phyloP scores from a whole-genome alignment of 495 filamentous ascomycete genomes.

The Annulohypoxylon bovei region DNA sequence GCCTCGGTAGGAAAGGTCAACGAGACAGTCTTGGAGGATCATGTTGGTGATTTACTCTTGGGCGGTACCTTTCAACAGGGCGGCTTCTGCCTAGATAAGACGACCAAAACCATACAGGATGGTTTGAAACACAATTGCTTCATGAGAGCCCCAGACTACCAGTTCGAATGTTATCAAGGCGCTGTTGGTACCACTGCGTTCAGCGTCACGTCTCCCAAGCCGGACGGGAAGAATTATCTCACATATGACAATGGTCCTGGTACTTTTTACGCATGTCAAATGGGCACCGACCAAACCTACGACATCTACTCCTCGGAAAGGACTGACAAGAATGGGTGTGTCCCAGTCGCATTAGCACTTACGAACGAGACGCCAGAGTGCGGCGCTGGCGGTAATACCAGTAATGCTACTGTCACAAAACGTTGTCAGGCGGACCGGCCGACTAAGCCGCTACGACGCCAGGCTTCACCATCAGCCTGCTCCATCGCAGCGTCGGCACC shows the following conservation, averaged over 20 bases:
- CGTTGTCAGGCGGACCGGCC: background rate
- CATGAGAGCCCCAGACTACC: conserved; percentile 40
- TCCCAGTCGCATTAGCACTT: conserved; percentile 37
- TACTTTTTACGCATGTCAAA: conserved; percentile 39
- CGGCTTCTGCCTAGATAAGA: conserved; percentile 43
- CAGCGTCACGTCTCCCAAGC: conserved; percentile 14
- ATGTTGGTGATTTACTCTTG: conserved; percentile 39
- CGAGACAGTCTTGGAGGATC: conserved; percentile 40
- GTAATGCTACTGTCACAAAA: conserved; percentile 8
- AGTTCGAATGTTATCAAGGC: conserved; percentile 45
- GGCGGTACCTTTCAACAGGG: conserved; percentile 45
- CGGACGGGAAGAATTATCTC: conserved; percentile 33
- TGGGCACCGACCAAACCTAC: conserved; percentile 27
- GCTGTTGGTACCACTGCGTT: conserved; percentile 38
- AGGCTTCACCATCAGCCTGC: conserved; percentile 29
- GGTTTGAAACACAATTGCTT: conserved; percentile 42
- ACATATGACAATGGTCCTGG: conserved; percentile 36
- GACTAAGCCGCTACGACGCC: conserved; percentile 1
- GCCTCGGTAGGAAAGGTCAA: conserved; percentile 36
- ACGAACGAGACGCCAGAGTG: conserved; percentile 30
- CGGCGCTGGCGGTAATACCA: conserved; percentile 2
- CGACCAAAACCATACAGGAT: conserved; percentile 42
- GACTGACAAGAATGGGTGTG: conserved; percentile 21
- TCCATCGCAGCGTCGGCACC: conserved; percentile 38
- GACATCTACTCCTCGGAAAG: conserved; percentile 40